phyloP scores from a whole-genome alignment of 495 filamentous ascomycete genomes.

The Haplographium delicatum region DNA sequence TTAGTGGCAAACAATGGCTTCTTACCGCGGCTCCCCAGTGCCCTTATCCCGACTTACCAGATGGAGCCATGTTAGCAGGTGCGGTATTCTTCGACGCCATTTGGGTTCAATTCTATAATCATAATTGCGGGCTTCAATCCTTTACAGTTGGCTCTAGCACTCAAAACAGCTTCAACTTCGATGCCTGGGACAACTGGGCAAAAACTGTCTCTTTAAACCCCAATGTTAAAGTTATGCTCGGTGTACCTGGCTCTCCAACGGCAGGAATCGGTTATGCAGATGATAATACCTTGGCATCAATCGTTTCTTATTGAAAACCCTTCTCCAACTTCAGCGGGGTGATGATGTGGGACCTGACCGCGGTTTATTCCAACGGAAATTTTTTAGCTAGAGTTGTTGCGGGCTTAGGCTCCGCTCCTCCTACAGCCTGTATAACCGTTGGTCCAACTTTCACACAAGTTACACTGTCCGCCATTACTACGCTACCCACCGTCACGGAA shows the following conservation, averaged over 20 bases:
- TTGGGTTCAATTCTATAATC: slow-evolving; percentile 61
- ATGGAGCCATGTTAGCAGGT: slow-evolving; percentile 47
- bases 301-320: slow-evolving; percentile 46
- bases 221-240: slow-evolving; percentile 60
- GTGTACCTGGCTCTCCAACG: slow-evolving; percentile 55
- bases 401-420: slow-evolving; percentile 15
- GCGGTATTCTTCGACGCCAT: slow-evolving; percentile 54
- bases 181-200: slow-evolving; percentile 68
- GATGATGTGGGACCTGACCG: slow-evolving; percentile 68
- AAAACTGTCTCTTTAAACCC: slow-evolving; percentile 53
- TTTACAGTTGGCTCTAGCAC: slow-evolving; percentile 40
- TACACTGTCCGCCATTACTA: not conserved
- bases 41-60: slow-evolving; percentile 48
- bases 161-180: slow-evolving; percentile 62
- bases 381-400: slow-evolving; percentile 35
- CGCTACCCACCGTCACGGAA: not conserved
- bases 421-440: not conserved
- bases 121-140: slow-evolving; percentile 53
- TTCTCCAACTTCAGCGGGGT: slow-evolving; percentile 62
- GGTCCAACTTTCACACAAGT: not conserved
- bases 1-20: slow-evolving; percentile 41
- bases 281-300: slow-evolving; percentile 36
- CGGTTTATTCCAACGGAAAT: slow-evolving; percentile 53
- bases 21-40: slow-evolving; percentile 55
- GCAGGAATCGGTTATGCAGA: slow-evolving; percentile 56